A percentile compares a stretch with the other conserved stretches of the same genome.
Conservation (phyloP, 768 basidiomycete species). For the Grammothele lineata region DNA sequence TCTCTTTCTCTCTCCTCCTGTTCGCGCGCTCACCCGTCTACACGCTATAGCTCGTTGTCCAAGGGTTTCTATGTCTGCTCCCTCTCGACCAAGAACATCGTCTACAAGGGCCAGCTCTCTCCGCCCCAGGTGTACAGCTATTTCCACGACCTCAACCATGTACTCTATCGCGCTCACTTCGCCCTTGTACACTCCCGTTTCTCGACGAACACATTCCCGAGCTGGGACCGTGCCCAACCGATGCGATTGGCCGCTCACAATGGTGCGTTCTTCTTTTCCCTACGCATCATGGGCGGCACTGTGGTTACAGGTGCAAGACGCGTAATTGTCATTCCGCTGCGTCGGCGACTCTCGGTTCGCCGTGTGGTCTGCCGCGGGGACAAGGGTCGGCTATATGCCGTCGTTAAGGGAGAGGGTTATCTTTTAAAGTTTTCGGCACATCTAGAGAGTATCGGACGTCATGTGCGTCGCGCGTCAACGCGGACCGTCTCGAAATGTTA, state of each 20-base stretch:
- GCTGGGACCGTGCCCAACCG: slow-evolving; percentile 98
- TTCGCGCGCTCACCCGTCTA: slow-evolving; percentile 38
- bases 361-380: no score
- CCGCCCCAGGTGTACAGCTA: slow-evolving; percentile 99
- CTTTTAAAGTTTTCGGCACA: no score
- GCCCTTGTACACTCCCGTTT: slow-evolving; percentile 98
- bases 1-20: slow-evolving; percentile 37
- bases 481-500: no score
- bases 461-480: no score
- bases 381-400: no score
- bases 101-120: slow-evolving; percentile 98
- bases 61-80: slow-evolving; percentile 99
- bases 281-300: not conserved
- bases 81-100: slow-evolving; percentile 92
- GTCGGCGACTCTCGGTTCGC: no score
- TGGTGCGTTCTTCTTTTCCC: slow-evolving; percentile 45
- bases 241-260: slow-evolving; percentile 98
- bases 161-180: slow-evolving; percentile 93
- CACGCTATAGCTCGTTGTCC: slow-evolving; percentile 74
- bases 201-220: slow-evolving; percentile 98
- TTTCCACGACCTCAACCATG: slow-evolving; percentile 99
- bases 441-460: no score
- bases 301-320: no score
- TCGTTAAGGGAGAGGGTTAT: no score
- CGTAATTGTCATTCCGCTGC: no score